Conservation (phyloP, 345 rosid species). For the Cardamine chenopodiifolia region DNA sequence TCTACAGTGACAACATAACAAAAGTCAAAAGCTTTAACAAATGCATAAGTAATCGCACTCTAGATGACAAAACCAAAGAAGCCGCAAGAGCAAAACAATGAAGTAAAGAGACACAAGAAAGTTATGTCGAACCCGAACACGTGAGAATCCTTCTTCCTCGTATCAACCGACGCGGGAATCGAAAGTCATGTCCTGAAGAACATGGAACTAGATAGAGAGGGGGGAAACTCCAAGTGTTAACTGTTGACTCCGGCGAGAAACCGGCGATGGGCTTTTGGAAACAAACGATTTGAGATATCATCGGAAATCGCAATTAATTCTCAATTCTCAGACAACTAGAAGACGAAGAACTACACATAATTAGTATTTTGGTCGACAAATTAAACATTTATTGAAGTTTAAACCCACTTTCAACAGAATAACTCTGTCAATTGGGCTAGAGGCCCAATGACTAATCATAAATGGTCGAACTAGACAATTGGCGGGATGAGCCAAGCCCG, state of each 20-base stretch:
- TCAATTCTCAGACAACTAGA: not conserved
- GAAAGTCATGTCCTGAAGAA: not conserved
- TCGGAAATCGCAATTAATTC: not conserved
- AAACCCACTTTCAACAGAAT: not conserved
- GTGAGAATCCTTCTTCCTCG: slow-evolving; percentile 21
- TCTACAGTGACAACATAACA: not conserved
- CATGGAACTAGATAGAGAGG: not conserved
- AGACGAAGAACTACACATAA: not conserved
- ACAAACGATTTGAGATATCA: slow-evolving; percentile 46
- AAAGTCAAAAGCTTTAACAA: not conserved
- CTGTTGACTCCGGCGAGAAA: slow-evolving; percentile 1
- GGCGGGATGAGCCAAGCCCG: slow-evolving; percentile 29
- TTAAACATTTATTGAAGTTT: not conserved
- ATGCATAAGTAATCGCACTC: not conserved
- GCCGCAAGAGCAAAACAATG: not conserved
- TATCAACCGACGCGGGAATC: not conserved
- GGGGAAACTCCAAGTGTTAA: not conserved
- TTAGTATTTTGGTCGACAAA: not conserved
- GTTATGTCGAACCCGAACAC: slow-evolving; percentile 30
- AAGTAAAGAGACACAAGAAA: not conserved
- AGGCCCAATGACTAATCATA: not conserved
- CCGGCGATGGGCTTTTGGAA: slow-evolving; percentile 26
- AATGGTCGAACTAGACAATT: not conserved
- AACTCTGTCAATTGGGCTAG: not conserved
- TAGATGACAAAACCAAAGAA: not conserved